These are phyloP conservation scores for Amaranthus tricolor DNA, from an alignment of 179 eudicot genomes.

Conservation along the genomic window DNA sequence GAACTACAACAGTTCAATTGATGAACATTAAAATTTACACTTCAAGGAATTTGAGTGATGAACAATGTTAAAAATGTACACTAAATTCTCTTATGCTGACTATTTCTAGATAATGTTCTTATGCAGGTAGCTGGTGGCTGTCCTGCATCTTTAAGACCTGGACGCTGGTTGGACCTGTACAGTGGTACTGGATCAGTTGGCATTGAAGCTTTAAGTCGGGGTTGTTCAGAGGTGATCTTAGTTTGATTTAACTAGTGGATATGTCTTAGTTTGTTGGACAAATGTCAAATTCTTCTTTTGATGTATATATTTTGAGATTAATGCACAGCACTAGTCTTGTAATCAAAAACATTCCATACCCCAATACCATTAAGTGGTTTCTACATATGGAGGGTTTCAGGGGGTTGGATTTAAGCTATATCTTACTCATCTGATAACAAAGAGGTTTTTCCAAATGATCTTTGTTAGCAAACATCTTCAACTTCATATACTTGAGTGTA, in stretches of 20 bases:
- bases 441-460: too few species aligned
- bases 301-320: neutral
- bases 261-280: neutral
- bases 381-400: too few species aligned
- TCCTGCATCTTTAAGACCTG: constrained; percentile 79
- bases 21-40: too few species aligned
- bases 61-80: too few species aligned
- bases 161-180: constrained; percentile 92
- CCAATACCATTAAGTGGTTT: too few species aligned
- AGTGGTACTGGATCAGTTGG: constrained; percentile 97
- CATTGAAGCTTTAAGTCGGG: constrained; percentile 89
- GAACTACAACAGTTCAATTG: too few species aligned
- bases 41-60: too few species aligned
- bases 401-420: too few species aligned
- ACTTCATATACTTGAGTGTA: too few species aligned
- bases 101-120: neutral
- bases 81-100: neutral
- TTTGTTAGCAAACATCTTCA: too few species aligned
- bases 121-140: constrained; percentile 81
- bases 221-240: constrained; percentile 73
- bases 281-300: neutral
- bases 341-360: neutral
- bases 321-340: neutral
- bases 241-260: neutral
- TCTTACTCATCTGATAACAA: too few species aligned